A percentile compares a stretch with the other conserved stretches of the same genome.
These are phyloP conservation scores for Xylaria digitata DNA, from an alignment of 2,329 filamentous ascomycete species.

Conservation along the genomic window DNA sequence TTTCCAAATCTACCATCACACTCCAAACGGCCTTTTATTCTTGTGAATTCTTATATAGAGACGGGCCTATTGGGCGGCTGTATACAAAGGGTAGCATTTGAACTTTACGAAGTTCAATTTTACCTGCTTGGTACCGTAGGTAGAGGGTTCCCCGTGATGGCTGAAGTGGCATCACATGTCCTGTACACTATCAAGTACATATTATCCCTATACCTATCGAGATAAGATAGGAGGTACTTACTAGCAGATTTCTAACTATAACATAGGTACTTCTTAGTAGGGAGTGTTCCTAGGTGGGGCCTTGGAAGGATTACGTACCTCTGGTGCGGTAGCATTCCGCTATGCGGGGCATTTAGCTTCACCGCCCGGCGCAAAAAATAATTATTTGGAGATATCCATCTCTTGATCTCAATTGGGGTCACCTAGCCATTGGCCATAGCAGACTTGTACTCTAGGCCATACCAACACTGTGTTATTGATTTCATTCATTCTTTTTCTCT, in stretches of 20 bases:
- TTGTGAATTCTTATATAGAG: not conserved
- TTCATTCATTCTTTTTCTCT: not conserved
- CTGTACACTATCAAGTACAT: too few species aligned
- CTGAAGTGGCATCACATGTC: too few species aligned
- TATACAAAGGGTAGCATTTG: not conserved
- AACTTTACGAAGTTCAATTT: too few species aligned
- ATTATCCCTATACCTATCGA: too few species aligned
- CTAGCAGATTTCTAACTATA: too few species aligned
- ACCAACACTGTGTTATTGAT: not conserved
- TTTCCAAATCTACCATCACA: not conserved
- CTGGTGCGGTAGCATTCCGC: slow-evolving; percentile 27
- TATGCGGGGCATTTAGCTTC: slow-evolving; percentile 32
- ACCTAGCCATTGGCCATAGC: slow-evolving; percentile 3
- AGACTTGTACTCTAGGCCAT: not conserved
- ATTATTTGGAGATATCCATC: slow-evolving; percentile 39
- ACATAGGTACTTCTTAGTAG: too few species aligned
- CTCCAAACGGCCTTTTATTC: not conserved
- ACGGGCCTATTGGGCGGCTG: not conserved
- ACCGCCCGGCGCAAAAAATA: slow-evolving; percentile 46
- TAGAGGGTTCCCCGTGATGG: too few species aligned
- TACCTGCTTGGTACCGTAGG: too few species aligned
- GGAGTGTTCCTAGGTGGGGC: too few species aligned
- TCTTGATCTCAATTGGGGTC: slow-evolving; percentile 9
- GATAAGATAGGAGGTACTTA: too few species aligned
- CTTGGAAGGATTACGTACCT: too few species aligned